Conservation (phyloP, 2,329 filamentous ascomycete species). For the Aspergillus novoparasiticus region DNA sequence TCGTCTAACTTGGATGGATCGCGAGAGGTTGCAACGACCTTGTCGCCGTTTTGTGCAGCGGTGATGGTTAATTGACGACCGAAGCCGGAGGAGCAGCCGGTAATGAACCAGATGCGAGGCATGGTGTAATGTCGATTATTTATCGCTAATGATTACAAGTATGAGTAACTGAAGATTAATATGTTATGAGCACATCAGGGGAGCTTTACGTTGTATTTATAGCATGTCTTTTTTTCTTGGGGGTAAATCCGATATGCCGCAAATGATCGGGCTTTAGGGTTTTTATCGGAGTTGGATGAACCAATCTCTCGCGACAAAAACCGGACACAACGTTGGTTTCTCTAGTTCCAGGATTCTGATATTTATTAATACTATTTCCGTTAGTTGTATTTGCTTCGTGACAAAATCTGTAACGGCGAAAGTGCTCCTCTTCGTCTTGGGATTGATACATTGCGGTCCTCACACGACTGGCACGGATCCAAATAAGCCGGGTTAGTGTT, state of each 20-base stretch:
- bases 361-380: too few species aligned
- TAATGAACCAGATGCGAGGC: constrained; percentile 41
- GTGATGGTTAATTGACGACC: constrained; percentile 50
- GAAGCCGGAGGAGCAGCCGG: constrained; percentile 55
- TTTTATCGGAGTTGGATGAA: not conserved
- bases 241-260: not conserved
- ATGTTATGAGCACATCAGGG: not conserved
- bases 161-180: not conserved
- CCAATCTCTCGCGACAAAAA: not conserved
- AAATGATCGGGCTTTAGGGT: not conserved
- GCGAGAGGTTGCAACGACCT: constrained; percentile 55
- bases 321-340: too few species aligned
- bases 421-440: too few species aligned
- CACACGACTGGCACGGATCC: too few species aligned
- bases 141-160: not conserved
- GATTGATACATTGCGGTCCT: too few species aligned
- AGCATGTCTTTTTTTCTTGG: not conserved
- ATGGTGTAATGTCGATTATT: not conserved
- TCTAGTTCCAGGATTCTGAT: too few species aligned
- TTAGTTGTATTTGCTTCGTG: too few species aligned
- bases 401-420: too few species aligned
- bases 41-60: constrained; percentile 51
- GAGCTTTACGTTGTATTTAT: not conserved
- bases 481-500: too few species aligned
- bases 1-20: constrained; percentile 25